Evolutionary conservation across 257 asterid genomes (phyloP).

Genomic region (Solanum sejunctum): DNA sequence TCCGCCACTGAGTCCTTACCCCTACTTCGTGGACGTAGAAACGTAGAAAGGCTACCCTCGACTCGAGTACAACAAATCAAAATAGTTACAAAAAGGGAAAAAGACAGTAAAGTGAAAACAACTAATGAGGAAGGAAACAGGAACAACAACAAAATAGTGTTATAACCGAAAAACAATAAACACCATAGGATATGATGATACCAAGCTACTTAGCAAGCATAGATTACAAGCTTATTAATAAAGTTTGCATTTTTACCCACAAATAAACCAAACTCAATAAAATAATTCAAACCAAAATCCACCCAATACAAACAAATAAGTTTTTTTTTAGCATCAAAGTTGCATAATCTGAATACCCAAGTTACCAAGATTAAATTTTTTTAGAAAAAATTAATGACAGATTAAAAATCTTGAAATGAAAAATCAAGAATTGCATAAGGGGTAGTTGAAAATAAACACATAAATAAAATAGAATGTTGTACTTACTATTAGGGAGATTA

Average conservation of each 20-base stretch:
- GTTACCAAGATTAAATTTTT: neutral
- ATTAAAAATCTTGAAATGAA: neutral
- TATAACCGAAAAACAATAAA: neutral
- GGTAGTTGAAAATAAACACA: neutral
- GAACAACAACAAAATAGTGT: neutral
- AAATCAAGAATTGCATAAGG: neutral
- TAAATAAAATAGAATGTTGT: neutral
- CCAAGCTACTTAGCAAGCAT: slow-evolving; percentile 5
- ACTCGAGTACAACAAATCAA: neutral
- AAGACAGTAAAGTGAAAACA: neutral
- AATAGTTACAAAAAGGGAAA: neutral
- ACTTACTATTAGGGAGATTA: slow-evolving; percentile 28
- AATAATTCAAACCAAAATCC: neutral
- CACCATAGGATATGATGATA: neutral
- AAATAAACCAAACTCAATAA: slow-evolving; percentile 8
- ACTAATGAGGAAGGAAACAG: neutral
- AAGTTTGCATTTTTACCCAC: slow-evolving; percentile 18
- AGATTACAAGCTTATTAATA: slow-evolving; percentile 28
- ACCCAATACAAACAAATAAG: neutral
- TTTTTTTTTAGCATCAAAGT: neutral
- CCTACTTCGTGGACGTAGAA: neutral
- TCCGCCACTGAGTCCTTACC: neutral
- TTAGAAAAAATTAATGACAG: neutral
- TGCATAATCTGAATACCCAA: neutral
- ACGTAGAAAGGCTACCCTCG: neutral